Evolutionary conservation across 164 flowering plant genomes (phyloP).

Genomic region (Malania oleifera): DNA sequence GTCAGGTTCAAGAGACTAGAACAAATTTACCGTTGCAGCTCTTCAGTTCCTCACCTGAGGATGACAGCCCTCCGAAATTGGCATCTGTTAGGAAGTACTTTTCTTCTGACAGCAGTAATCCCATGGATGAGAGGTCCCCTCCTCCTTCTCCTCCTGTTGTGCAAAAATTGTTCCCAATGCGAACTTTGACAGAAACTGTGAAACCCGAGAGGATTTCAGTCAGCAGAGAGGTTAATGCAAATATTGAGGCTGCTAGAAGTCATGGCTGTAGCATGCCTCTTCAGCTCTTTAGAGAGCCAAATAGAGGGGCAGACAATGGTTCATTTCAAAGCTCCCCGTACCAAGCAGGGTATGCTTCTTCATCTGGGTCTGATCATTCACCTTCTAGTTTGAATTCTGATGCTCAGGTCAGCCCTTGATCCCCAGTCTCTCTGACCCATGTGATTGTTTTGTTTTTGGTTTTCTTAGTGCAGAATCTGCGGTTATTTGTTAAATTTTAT

Average conservation of each 20-base stretch:
- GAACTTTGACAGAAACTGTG: conserved; percentile 30
- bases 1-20: conserved; percentile 37
- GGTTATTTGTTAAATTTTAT: neutral
- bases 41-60: conserved; percentile 65
- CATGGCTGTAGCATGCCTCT: conserved; percentile 42
- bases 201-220: conserved; percentile 37
- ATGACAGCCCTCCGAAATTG: conserved; percentile 52
- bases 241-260: conserved; percentile 30
- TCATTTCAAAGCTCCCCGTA: conserved; percentile 45
- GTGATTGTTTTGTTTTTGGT: neutral
- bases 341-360: conserved; percentile 63
- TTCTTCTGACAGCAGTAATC: conserved; percentile 87
- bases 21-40: conserved; percentile 62
- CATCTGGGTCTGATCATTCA: conserved; percentile 84
- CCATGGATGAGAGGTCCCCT: conserved; percentile 67
- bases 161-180: conserved; percentile 66
- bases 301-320: conserved; percentile 30
- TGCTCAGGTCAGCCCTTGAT: conserved; percentile 38
- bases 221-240: conserved; percentile 30
- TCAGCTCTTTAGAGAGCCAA: conserved; percentile 52
- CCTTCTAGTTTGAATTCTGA: conserved; percentile 78
- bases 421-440: neutral
- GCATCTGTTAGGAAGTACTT: conserved; percentile 55
- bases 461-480: neutral
- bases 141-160: conserved; percentile 73